These are phyloP conservation scores for Chaetomiaceae sp. DNA, from an alignment of 2,329 filamentous ascomycete species.

Conservation along the genomic window DNA sequence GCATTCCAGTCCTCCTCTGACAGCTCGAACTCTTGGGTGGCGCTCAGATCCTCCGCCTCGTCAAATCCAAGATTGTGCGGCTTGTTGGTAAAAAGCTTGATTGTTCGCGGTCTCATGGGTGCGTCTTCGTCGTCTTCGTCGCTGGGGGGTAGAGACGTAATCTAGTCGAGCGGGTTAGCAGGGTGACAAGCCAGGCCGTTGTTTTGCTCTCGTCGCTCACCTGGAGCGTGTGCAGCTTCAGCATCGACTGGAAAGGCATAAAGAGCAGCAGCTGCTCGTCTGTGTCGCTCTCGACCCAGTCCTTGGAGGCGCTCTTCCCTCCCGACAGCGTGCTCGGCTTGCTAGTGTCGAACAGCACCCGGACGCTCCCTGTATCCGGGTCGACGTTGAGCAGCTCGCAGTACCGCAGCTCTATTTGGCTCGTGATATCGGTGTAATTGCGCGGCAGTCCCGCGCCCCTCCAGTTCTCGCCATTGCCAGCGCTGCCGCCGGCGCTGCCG, in stretches of 20 bases:
- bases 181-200: background rate
- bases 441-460: conserved; percentile 69
- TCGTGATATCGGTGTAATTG: conserved; percentile 78
- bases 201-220: conserved; percentile 36
- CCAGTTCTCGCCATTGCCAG: conserved; percentile 55
- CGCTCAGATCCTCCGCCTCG: conserved; percentile 80
- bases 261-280: conserved; percentile 95
- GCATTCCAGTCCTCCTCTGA: conserved; percentile 75
- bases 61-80: conserved; percentile 90
- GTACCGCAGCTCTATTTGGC: conserved; percentile 72
- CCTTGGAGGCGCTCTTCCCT: conserved; percentile 54
- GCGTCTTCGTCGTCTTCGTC: conserved; percentile 66
- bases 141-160: conserved; percentile 71
- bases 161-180: conserved; percentile 44
- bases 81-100: conserved; percentile 84
- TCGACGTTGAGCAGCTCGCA: conserved; percentile 87
- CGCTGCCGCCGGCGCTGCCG: conserved; percentile 39
- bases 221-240: conserved; percentile 84
- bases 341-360: conserved; percentile 65
- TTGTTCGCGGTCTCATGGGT: conserved; percentile 73
- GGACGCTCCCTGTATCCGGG: conserved; percentile 66
- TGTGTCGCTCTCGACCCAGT: conserved; percentile 95
- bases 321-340: conserved; percentile 63
- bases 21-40: conserved; percentile 76
- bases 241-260: conserved; percentile 77